Conservation (phyloP, 306 rosid species). For the Prunus padus region DNA sequence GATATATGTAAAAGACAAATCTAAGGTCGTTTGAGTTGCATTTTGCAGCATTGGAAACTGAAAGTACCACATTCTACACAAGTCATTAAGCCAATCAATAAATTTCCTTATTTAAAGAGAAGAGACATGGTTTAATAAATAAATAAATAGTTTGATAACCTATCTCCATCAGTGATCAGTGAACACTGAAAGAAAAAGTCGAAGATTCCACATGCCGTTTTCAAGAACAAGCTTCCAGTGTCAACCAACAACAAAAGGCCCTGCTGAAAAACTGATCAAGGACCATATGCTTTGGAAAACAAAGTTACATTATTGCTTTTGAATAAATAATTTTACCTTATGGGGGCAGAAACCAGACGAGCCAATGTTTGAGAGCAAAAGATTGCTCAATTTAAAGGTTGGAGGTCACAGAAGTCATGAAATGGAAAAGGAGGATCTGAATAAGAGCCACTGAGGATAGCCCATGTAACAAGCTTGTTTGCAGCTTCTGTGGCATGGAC, state of each 20-base stretch:
- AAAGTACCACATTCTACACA: background rate
- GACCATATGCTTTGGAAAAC: background rate
- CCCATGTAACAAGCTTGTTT: slow-evolving; percentile 63
- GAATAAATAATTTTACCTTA: no score
- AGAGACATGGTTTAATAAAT: background rate
- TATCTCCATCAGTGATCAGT: background rate
- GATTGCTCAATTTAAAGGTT: slow-evolving; percentile 45
- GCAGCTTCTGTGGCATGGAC: slow-evolving; percentile 92
- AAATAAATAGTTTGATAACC: background rate
- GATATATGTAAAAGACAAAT: background rate
- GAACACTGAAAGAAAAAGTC: background rate
- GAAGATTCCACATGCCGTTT: background rate
- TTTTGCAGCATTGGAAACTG: background rate
- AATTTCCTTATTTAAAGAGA: background rate
- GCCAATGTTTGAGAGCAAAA: background rate
- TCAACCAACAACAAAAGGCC: background rate
- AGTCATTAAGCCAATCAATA: background rate
- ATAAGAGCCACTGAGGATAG: slow-evolving; percentile 73
- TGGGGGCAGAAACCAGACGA: background rate
- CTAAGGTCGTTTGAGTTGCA: background rate
- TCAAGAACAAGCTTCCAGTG: background rate
- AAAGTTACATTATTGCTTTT: background rate
- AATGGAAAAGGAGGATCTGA: slow-evolving; percentile 69
- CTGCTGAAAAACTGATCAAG: background rate
- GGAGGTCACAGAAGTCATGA: slow-evolving; percentile 52